phyloP scores from a whole-genome alignment of 768 basidiomycete species.

The Holtermannia corniformis region DNA sequence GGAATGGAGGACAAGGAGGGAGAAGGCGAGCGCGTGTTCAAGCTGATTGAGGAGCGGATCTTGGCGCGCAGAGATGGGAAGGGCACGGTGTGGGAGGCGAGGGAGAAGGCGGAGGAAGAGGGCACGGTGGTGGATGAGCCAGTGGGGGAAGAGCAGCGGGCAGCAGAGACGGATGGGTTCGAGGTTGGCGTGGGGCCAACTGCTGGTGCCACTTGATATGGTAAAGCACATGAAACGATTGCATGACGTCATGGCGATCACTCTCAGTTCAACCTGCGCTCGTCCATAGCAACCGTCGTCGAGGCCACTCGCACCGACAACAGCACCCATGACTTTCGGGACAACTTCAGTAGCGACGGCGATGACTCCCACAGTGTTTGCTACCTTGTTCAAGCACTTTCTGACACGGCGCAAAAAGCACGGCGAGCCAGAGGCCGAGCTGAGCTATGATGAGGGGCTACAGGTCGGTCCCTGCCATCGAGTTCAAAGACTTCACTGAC shows the following conservation, averaged over 20 bases:
- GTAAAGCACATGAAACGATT: neutral
- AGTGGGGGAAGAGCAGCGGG: neutral
- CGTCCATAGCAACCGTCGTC: no score
- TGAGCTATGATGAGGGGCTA: slow-evolving; percentile 39
- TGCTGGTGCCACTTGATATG: neutral
- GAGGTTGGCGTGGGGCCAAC: slow-evolving; percentile 15
- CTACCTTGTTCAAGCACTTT: slow-evolving; percentile 37
- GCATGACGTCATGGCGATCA: neutral
- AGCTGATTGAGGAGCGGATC: slow-evolving; percentile 10
- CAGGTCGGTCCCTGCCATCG: neutral
- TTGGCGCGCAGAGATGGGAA: neutral
- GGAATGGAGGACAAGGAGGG: slow-evolving; percentile 11
- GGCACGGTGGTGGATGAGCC: slow-evolving; percentile 12
- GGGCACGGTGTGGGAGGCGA: slow-evolving; percentile 9
- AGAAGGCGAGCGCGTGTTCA: slow-evolving; percentile 10
- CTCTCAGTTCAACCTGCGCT: neutral
- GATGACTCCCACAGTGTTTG: slow-evolving; percentile 37
- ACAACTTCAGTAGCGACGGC: slow-evolving; percentile 20
- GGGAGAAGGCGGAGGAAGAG: slow-evolving; percentile 13
- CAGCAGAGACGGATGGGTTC: slow-evolving; percentile 7
- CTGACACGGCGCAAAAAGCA: slow-evolving; percentile 20
- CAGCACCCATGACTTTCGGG: slow-evolving; percentile 8
- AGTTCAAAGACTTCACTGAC: neutral
- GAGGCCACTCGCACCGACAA: no score
- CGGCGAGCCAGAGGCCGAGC: slow-evolving; percentile 26